Evolutionary conservation across 495 filamentous ascomycete genomes (phyloP), one percentile per base, ranked within the genome.

Genomic region (Usnea hakonensis): DNA sequence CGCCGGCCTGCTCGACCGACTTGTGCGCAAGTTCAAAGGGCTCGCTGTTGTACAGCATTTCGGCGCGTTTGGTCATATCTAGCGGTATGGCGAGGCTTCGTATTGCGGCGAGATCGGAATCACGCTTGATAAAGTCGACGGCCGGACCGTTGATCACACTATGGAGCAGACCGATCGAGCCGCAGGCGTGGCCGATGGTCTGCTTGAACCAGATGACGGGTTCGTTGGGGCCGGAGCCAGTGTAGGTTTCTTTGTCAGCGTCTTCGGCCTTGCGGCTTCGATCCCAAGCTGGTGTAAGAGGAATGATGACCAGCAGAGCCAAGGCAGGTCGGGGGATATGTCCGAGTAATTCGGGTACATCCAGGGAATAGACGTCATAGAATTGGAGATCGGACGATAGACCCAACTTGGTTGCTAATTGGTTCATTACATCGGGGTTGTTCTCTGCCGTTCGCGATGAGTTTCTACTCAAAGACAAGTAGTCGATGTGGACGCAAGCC

Each of bases 201-300:
- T 97, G 91, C 69, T 88, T 87, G 77, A 90, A 96, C 91, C 91
- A 96, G 56, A 91, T 80, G 4, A 89, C 85, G 0, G 86, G 87
- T 59, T 87, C 84, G 0, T 62, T 8, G 55, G 79, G 71, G 1
- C 83, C 83, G 23, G 64, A 70, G 60, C 80, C 80, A 0, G 69
- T 70, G 72, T 86, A 85, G 43, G 79, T 78, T 17, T 74, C 66
- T 36, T 81, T 74, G 5, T 68, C 63, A 38, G 77, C 73, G 72
- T 94, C 87, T 73, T 91, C 89, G 61, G 78, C 71, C 32, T 78
- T 72, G 32, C 88, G 84, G 65, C 80, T 79, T 53, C 77, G 74
- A 74, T 90, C 84, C 78, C 90, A 94, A 40, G 83, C 76, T 48
- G 76, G 72, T n/a, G 82, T 85, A 64, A 91, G 79, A 63, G 90